phyloP scores from a whole-genome alignment of 768 basidiomycete species.

The Cystofilobasidium bisporidii region DNA sequence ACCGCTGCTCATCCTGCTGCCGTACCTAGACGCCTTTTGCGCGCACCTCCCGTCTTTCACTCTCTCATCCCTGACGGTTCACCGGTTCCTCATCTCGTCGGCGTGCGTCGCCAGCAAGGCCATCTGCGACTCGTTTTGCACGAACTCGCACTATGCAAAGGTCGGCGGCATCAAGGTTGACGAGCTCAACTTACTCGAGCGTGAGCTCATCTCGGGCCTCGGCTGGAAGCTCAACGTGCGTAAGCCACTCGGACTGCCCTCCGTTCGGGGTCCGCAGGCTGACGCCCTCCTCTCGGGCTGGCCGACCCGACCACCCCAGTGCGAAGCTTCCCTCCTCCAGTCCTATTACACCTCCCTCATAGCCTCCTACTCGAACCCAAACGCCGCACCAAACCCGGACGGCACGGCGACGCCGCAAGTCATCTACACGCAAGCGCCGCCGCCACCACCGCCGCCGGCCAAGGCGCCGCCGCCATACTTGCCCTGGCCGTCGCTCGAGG shows the following conservation, averaged over 20 bases:
- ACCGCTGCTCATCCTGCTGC: slow-evolving; percentile 39
- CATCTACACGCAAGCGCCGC: slow-evolving; percentile 11
- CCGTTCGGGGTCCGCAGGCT: no score
- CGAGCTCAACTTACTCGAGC: slow-evolving; percentile 88
- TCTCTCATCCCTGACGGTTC: slow-evolving; percentile 88
- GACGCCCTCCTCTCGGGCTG: not conserved
- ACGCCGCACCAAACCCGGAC: not conserved
- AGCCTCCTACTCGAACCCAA: slow-evolving; percentile 54
- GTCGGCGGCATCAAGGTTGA: slow-evolving; percentile 86
- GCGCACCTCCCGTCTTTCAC: slow-evolving; percentile 77
- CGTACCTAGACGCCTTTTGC: slow-evolving; percentile 55
- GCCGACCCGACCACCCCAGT: slow-evolving; percentile 49
- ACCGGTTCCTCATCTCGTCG: slow-evolving; percentile 91
- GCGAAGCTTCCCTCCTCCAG: slow-evolving; percentile 79
- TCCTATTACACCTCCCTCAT: slow-evolving; percentile 91
- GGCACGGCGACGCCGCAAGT: not conserved
- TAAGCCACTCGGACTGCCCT: no score
- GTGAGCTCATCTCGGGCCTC: slow-evolving; percentile 81
- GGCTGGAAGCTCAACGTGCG: slow-evolving; percentile 88
- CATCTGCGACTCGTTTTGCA: slow-evolving; percentile 89
- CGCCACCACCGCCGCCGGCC: not conserved
- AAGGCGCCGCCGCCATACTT: slow-evolving; percentile 7
- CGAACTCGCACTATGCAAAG: slow-evolving; percentile 86
- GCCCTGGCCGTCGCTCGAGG: slow-evolving; percentile 14
- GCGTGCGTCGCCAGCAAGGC: slow-evolving; percentile 89